Conservation (phyloP, 2,329 filamentous ascomycete species). For the Hypoxylon rubiginosum region DNA sequence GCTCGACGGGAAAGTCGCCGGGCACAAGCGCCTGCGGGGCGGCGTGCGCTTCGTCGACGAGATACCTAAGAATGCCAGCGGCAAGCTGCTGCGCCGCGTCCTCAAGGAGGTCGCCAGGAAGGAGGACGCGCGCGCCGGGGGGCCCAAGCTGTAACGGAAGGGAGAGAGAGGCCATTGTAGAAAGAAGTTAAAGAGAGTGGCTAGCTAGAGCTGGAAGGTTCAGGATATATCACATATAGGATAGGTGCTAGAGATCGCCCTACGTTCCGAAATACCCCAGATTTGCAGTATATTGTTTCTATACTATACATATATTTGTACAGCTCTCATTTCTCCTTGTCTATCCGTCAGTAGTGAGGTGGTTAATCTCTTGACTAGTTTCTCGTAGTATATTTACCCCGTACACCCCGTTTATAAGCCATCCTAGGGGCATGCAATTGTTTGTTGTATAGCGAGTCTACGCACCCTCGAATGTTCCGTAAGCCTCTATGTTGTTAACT, state of each 20-base stretch:
- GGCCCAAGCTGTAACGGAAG: constrained; percentile 47
- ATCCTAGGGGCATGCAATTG: neutral
- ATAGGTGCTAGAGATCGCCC: constrained; percentile 5
- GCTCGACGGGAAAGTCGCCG: constrained; percentile 56
- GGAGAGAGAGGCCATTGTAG: too few relatives aligned
- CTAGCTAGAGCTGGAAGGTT: neutral
- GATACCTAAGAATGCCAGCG: constrained; percentile 74
- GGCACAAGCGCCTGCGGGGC: constrained; percentile 57
- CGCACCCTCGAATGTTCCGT: too few relatives aligned
- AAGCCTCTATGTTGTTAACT: neutral
- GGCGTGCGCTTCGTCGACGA: constrained; percentile 63
- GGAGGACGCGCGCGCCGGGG: constrained; percentile 48
- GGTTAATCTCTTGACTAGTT: constrained; percentile 5
- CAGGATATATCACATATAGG: neutral
- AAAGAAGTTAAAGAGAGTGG: too few relatives aligned
- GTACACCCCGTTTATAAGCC: constrained; percentile 16
- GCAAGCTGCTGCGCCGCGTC: constrained; percentile 72
- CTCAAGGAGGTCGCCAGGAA: constrained; percentile 62
- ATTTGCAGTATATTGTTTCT: constrained; percentile 6
- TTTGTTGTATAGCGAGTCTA: neutral
- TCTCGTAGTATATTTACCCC: neutral
- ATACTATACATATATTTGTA: constrained; percentile 30
- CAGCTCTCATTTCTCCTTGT: constrained; percentile 11
- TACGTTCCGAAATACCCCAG: constrained; percentile 27
- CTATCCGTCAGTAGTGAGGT: constrained; percentile 14